Evolutionary conservation across 257 asterid species (phyloP), one percentile per base, ranked within the genome.

Genomic region (Ajuga chamaepitys): DNA sequence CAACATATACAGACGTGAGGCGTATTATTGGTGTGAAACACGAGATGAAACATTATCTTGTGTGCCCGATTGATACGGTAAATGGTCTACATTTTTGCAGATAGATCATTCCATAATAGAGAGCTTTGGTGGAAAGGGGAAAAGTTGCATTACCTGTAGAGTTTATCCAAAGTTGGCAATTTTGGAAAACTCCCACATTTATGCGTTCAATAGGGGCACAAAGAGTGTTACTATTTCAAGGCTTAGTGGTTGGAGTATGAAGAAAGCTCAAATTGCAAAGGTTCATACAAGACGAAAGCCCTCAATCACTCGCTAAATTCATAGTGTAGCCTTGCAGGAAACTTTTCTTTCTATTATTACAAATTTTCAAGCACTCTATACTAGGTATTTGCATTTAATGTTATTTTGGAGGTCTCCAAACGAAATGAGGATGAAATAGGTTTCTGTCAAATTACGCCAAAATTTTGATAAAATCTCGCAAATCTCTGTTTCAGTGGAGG

Each of bases 41-140:
- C 9, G 18, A 21, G 9, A 51, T 5, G 22, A 22, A 4, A 26
- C 5, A 52, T 0, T 5, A 52, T 3, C 11, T 25, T 3, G 40
- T 13, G 9, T 34, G 37, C 10, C 3, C 24, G 44, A 26, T 7
- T 10, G 56, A 25, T 34, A 21, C n/a, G 21, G 20, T 10, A 5
- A n/a, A 5, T 28, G 16, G 4, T 74, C 50, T 21, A 11, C 45
- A 30, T 3, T 63, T 5, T 8, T 76, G 71, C 75, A 80, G 85
- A 37, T 76, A 13, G 85, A 80, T 58, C 79, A 70, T 26, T 80
- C 82, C 0, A 70, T 70, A 13, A 61, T 72, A 16, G 84, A 79
- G 77, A 76, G 75, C 62, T 79, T 79, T 66, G 84, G 85, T 11
- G 85, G 76, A 25, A 65, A 60, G 59, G 84, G 84, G 11, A 75